Evolutionary conservation across 805 yeast species (phyloP), one percentile per base, ranked within the genome.

Genomic region (Teunomyces tritomae): DNA sequence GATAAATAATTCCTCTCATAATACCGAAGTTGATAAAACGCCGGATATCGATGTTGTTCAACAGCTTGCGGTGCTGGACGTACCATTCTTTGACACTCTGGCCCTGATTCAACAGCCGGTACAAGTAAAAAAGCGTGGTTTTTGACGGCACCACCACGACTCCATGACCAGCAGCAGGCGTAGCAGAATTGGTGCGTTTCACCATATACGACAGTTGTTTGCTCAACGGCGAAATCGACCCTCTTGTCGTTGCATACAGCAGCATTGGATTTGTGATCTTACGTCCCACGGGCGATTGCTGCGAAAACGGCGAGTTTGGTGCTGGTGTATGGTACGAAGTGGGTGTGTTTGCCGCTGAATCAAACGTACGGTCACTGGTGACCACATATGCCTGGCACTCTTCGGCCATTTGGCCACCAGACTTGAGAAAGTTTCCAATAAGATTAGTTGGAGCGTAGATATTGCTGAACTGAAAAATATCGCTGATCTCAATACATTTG

Each of bases 21-120:
- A 89, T 77, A 1, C 99, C 99, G 72, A 91, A 94, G 14, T 90
- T 82, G 16, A 94, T 72, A 56, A 94, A 88, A 46, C 96, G 71
- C 52, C 98, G 75, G 3, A 94, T 73, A 64, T 94, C 99, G 36
- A 95, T 81, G 52, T 82, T 77, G 26, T 69, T 63, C 13, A 94
- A 68, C 3, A 70, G 66, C 41, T 78, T 77, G 34, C 71, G 72
- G 59, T 94, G 84, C 49, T 82, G 86, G 24, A 76, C 58, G 61
- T 82, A 88, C 98, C 99, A 95, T 20, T 85, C 88, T 51, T 82
- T 82, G 8, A 94, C 73, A 0, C 88, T 77, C 36, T 78, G 80
- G 0, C 96, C 94, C 52, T 86, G 95, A 51, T 84, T 85, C 49
- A 94, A 73, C 1, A 90, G 82, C 43, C 89, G 66, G 63, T 89